Percentiles rank a stretch among this genome's conserved stretches.
Evolutionary conservation across 2,329 filamentous ascomycete genomes (phyloP).

Genomic region (Monilinia laxa): DNA sequence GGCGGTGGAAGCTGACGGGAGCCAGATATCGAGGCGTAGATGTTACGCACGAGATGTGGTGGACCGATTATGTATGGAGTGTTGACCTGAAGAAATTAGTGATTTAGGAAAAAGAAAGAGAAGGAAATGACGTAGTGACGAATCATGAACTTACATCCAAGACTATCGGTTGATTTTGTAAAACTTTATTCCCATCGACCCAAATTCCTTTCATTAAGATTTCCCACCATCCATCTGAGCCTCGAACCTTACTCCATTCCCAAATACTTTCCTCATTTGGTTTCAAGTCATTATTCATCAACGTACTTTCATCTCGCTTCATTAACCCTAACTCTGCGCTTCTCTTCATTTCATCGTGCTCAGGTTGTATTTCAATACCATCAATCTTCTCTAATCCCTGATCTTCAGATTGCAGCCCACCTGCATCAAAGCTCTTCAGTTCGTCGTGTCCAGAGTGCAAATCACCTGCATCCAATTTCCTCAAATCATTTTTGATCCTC

Average conservation of each 20-base stretch:
- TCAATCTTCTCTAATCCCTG: constrained; percentile 3
- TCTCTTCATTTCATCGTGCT: constrained; percentile 16
- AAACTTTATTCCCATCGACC: constrained; percentile 28
- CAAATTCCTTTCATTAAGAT: constrained; percentile 31
- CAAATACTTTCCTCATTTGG: constrained; percentile 20
- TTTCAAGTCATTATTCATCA: not conserved
- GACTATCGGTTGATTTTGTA: constrained; percentile 29
- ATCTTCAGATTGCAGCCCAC: not conserved
- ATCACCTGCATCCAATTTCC: not conserved
- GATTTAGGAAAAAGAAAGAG: not conserved
- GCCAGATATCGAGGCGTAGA: constrained; percentile 31
- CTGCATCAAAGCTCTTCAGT: not conserved
- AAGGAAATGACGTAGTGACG: not conserved
- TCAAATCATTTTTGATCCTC: constrained; percentile 9
- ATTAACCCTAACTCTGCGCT: constrained; percentile 12
- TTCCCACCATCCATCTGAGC: constrained; percentile 35
- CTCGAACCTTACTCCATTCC: constrained; percentile 33
- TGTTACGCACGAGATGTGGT: constrained; percentile 27
- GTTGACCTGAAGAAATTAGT: constrained; percentile 28
- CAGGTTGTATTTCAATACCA: not conserved
- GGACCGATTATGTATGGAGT: constrained; percentile 33
- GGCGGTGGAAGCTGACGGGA: constrained; percentile 28
- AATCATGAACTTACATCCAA: constrained; percentile 28
- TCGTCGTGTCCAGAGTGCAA: not conserved
- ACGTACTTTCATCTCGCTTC: constrained; percentile 20